Base-by-base conservation (phyloP, 164 flowering plant species). In the Stephania yunnanensis region DNA sequence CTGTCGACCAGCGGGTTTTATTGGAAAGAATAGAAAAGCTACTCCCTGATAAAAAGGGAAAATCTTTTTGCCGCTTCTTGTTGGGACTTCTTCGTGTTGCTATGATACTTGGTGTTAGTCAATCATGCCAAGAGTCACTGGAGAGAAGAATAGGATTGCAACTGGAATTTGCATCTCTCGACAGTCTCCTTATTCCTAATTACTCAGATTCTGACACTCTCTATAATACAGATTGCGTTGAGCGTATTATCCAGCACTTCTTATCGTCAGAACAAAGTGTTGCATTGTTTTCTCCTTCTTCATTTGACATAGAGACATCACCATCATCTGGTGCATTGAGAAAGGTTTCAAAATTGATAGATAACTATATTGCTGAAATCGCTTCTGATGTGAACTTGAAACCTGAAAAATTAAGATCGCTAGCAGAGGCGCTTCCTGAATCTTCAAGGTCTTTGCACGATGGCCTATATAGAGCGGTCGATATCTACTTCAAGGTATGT, bases 381-480 rank as follows among this genome's bases (percentile, higher is more conserved):
- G 98, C 98, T 72, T 87, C 96, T 73, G 99, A 95, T 83, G 90
- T 87, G 72, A 93, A 92, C 81, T 78, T 95, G 85, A 95, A 93
- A 80, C 91, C 92, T 46, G 86, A 78, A 67, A 93, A 90, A 81
- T 52, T 95, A 61, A 86, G 86, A 4, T 80, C 90, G 50, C 92
- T 95, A 82, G 93, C 91, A 3, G 93, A 83, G 76, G 91, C 90
- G 45, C 86, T 95, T 73, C 98, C 99, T 36, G 95, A 90, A 65
- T 86, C 85, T 77, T 90, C 97, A 31, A 89, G 99, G 84, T 73
- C 87, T 75, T 89, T 92, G 76, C 91, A 92, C 82, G 99, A 95
- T 77, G 99, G 99, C 71, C 78, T 95, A 5, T 95, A 95, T 82
- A 85, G 99, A 79, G 95, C 97, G n/a, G 66, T 95, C 63, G 99